phyloP scores from a whole-genome alignment of 2,329 filamentous ascomycete species.

The Ophiostoma populinum region DNA sequence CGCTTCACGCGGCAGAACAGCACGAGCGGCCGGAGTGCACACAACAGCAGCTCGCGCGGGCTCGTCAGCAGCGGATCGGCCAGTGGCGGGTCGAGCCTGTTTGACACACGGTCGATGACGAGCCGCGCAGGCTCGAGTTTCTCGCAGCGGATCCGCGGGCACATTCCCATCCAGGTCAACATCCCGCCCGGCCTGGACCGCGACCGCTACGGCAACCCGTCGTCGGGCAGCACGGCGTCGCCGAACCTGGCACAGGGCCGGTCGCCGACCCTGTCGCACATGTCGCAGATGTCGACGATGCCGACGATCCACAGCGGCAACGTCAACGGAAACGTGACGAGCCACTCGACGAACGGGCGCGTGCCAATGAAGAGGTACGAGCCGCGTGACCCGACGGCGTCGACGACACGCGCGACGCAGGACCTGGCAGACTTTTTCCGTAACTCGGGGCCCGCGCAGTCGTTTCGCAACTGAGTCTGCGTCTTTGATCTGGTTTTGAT shows the following conservation, averaged over 20 bases:
- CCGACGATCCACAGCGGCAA: no score
- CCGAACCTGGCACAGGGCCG: no score
- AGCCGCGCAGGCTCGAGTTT: constrained; percentile 20
- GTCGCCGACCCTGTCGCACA: no score
- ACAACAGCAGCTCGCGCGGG: constrained; percentile 2
- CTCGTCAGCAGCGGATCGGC: constrained; percentile 4
- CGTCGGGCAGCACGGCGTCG: not conserved
- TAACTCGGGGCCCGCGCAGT: constrained; percentile 44
- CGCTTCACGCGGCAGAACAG: constrained; percentile 27
- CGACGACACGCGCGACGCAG: constrained; percentile 31
- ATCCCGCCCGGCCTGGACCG: constrained; percentile 28
- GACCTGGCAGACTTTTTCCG: constrained; percentile 59
- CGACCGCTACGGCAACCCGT: not conserved
- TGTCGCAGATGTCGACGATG: no score
- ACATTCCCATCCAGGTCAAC: constrained; percentile 36
- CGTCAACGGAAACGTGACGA: no score
- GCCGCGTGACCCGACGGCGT: constrained; percentile 32
- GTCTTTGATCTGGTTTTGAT: not conserved
- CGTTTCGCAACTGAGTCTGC: constrained; percentile 4
- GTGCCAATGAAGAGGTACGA: constrained; percentile 41
- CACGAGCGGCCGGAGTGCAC: constrained; percentile 8
- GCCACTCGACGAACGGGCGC: no score
- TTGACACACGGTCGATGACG: constrained; percentile 21
- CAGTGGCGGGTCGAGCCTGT: constrained; percentile 3
- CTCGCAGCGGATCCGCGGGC: constrained; percentile 18